A percentile compares a stretch with the other conserved stretches of the same genome.
These are phyloP conservation scores for Chalciporus sp. DNA, from an alignment of 1,284 basidiomycete species.

Conservation along the genomic window DNA sequence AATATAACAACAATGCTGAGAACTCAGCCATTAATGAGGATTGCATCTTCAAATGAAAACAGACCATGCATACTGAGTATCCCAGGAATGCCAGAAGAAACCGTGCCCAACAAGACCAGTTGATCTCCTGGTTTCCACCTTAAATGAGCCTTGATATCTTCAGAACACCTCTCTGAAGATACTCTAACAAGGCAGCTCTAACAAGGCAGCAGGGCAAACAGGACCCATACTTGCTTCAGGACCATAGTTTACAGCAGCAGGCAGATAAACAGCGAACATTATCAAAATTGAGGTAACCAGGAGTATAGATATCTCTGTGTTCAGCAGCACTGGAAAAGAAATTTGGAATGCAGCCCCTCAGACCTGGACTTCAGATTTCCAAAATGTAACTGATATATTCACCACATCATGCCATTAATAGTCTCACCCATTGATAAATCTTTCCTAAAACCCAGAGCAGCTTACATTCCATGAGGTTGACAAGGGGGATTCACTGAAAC, in stretches of 20 bases:
- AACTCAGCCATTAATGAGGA: conserved; percentile 41
- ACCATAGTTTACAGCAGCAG: conserved; percentile 52
- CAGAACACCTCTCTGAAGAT: conserved; percentile 24
- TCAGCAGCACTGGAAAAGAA: conserved; percentile 50
- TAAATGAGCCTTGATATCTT: conserved; percentile 42
- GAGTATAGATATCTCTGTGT: conserved; percentile 52
- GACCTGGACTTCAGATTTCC: conserved; percentile 61
- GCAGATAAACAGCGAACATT: conserved; percentile 47
- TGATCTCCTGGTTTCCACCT: conserved; percentile 56
- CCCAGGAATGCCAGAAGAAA: conserved; percentile 50
- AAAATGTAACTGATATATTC: conserved; percentile 67
- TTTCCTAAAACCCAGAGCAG: conserved; percentile 56
- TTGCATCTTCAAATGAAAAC: neutral
- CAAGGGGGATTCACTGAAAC: conserved; percentile 59
- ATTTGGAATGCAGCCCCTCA: conserved; percentile 73
- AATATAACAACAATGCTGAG: conserved; percentile 53
- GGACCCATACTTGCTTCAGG: conserved; percentile 10
- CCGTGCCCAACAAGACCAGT: conserved; percentile 57
- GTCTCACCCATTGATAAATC: neutral
- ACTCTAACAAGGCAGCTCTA: too few species aligned
- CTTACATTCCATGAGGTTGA: conserved; percentile 64
- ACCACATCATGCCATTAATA: conserved; percentile 45
- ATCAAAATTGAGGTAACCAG: conserved; percentile 61
- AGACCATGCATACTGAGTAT: conserved; percentile 48
- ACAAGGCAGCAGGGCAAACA: too few species aligned